Base-by-base conservation (phyloP, 495 filamentous ascomycete genomes). In the Extremus antarcticus region DNA sequence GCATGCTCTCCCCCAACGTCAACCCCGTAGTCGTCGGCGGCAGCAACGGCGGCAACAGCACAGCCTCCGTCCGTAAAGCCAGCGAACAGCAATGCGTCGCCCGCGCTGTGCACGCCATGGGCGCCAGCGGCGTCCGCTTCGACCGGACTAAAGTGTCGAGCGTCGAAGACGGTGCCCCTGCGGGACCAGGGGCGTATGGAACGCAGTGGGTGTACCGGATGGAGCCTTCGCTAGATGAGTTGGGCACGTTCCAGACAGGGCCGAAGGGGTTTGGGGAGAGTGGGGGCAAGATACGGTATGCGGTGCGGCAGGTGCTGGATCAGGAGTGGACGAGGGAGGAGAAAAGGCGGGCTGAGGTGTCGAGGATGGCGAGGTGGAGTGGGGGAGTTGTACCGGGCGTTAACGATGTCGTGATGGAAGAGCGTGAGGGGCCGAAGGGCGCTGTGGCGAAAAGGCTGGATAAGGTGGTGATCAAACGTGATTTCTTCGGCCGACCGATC, bases 271-370 rank as follows among this genome's bases (percentile, higher is more conserved):
- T 58, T 43, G 70, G 71, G 54, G 79, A 75, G n/a, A 86, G 83
- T 1, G 86, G 29, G 56, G 58, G 25, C 32, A 57, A 55, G 55
- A 65, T 87, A 0, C 77, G 90, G 41, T 97, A 86, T 63, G 90
- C 90, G 19, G 83, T 97, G 23, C 82, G 92, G 39, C 90, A 95
- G 71, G 90, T 94, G 13, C 75, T 98, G 4, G 88, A 95, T 60
- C 85, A 90, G 62, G 90, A 95, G 66, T 85, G 88, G 57, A 79
- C 80, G 57, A 88, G 85, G 61, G 80, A 66, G 75, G 66, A 61
- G 56, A 41, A 22, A 51, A 62, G 40, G 55, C 57, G 48, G 41
- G 58, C 55, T 38, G 63, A 55, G 61, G 75, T 55, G 74, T 72
- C 55, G 68, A 74, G 62, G 75, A 76, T 56, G 68, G 68, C 50